Base-by-base conservation (phyloP, 805 yeast genomes). In the Starmerella floris region DNA sequence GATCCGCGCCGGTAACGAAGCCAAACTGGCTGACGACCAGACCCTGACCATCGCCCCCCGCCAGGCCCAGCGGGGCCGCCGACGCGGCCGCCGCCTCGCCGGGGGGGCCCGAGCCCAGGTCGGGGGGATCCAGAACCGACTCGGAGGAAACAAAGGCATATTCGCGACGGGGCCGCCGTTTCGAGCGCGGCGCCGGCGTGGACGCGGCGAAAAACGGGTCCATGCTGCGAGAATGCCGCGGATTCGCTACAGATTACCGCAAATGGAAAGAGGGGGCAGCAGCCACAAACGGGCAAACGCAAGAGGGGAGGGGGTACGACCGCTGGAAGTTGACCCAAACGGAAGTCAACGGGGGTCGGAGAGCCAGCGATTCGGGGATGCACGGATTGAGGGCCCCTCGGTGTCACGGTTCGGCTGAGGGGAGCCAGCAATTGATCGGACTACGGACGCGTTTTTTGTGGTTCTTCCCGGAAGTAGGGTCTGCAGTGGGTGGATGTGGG, bases 61-160 rank as follows among this genome's bases (percentile, higher is more conserved):
- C n/a, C n/a, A n/a, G n/a, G n/a, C n/a, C n/a, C n/a, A n/a, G n/a
- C n/a, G n/a, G n/a, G n/a, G n/a, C n/a, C n/a, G n/a, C n/a, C n/a
- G n/a, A n/a, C n/a, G n/a, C n/a, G n/a, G n/a, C n/a, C n/a, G n/a
- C n/a, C n/a, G n/a, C n/a, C n/a, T 10, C n/a, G 32, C 31, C 5
- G 20, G 20, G 8, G 23, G 25, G 40, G 4, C 25, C 8, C 26
- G 28, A 1, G 26, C 17, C 19, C 20, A 13, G 16, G 13, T n/a
- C 11, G n/a, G 21, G n/a, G 38, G 36, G 33, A 26, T 43, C 16
- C 31, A 20, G 25, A 37, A 22, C 27, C 13, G 38, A 30, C 37
- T 36, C 16, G 43, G 42, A 35, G 41, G 35, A 10, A 30, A 31
- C 16, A 23, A 25, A 33, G 41, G 17, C 27, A 35, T 41, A 11